These are phyloP conservation scores for Penicillium flavigenum DNA, from an alignment of 495 filamentous ascomycete genomes.

Conservation along the genomic window DNA sequence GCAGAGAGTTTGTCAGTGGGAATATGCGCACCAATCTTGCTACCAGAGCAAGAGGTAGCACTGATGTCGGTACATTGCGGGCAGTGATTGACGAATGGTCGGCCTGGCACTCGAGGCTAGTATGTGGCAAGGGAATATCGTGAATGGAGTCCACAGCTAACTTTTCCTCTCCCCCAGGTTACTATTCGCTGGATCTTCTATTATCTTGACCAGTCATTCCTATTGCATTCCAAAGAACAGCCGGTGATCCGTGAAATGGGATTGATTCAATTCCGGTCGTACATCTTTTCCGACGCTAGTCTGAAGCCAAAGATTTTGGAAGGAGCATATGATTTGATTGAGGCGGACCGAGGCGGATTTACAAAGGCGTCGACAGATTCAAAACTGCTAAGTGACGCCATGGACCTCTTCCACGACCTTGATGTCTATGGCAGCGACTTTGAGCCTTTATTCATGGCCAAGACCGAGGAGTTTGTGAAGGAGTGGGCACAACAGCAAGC, in stretches of 20 bases:
- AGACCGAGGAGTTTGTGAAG: constrained; percentile 63
- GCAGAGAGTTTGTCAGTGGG: constrained; percentile 59
- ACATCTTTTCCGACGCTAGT: constrained; percentile 53
- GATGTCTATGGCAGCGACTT: constrained; percentile 75
- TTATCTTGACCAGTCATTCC: constrained; percentile 86
- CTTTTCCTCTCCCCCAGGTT: constrained; percentile 45
- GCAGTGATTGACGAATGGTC: constrained; percentile 70
- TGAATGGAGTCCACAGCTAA: constrained; percentile 15
- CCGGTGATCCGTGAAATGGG: constrained; percentile 60
- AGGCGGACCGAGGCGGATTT: constrained; percentile 62
- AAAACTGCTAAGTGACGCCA: constrained; percentile 63
- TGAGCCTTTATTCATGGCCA: constrained; percentile 67
- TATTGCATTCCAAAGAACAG: constrained; percentile 62
- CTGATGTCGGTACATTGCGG: constrained; percentile 61
- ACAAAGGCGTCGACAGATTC: constrained; percentile 41
- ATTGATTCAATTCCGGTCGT: constrained; percentile 55
- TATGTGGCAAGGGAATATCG: constrained; percentile 35
- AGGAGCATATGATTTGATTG: constrained; percentile 74
- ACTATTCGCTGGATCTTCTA: constrained; percentile 84
- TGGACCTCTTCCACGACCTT: constrained; percentile 78
- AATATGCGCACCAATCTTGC: constrained; percentile 55
- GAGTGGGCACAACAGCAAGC: constrained; percentile 64
- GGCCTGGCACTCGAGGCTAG: constrained; percentile 74
- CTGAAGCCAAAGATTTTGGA: constrained; percentile 57
- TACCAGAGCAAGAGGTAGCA: constrained; percentile 47